phyloP scores from a whole-genome alignment of 305 asterid genomes.

The Striga hermonthica region DNA sequence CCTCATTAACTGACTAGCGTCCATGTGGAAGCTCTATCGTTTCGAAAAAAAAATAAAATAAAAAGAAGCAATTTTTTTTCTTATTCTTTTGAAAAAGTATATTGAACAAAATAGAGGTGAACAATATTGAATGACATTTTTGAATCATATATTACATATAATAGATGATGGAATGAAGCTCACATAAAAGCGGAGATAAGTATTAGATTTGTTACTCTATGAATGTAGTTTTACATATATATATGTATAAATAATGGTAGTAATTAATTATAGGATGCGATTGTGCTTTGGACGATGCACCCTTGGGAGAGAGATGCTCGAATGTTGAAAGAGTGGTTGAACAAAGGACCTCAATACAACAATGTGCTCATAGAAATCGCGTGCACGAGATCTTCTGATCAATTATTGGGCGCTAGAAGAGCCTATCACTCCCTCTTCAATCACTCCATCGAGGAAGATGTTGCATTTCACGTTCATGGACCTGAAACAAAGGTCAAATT shows the following conservation, averaged over 20 bases:
- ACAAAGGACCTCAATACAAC: conserved; percentile 42
- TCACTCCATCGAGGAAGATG: conserved; percentile 78
- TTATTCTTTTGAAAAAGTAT: too few species aligned
- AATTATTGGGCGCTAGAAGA: conserved; percentile 68
- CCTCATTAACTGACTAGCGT: too few species aligned
- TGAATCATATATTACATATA: too few species aligned
- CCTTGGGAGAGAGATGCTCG: conserved; percentile 95
- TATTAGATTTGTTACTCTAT: too few species aligned
- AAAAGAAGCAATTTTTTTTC: too few species aligned
- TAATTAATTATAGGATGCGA: conserved; percentile 51
- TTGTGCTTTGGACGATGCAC: conserved; percentile 78
- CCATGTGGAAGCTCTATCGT: too few species aligned
- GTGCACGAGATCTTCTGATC: conserved; percentile 67
- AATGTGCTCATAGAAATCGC: conserved; percentile 58
- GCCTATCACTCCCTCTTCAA: conserved; percentile 84
- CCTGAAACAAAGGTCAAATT: conserved; percentile 46
- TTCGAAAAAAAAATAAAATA: too few species aligned
- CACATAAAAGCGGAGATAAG: too few species aligned
- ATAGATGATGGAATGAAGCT: too few species aligned
- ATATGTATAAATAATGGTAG: not conserved
- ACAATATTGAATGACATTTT: too few species aligned
- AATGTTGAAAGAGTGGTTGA: conserved; percentile 49
- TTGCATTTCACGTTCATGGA: conserved; percentile 47
- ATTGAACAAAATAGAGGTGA: too few species aligned
- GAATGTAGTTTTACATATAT: too few species aligned